Conservation (phyloP, 768 basidiomycete species). For the Pleurotus tuoliensis region DNA sequence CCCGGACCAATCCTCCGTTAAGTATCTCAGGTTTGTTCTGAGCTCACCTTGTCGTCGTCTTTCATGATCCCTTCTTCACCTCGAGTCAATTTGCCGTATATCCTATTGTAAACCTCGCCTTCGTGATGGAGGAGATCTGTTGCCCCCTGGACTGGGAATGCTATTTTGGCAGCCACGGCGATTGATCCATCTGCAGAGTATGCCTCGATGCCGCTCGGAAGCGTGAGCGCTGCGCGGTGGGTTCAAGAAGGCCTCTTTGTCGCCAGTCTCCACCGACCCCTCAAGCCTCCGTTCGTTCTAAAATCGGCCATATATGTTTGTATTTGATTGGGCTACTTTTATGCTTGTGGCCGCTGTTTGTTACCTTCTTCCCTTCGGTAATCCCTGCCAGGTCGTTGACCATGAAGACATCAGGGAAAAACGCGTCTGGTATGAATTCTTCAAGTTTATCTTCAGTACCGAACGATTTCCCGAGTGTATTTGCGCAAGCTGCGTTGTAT, state of each 20-base stretch:
- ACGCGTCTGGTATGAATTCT: conserved; percentile 1
- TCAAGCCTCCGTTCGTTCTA: too few relatives aligned
- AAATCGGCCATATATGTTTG: too few relatives aligned
- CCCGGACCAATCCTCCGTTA: too few relatives aligned
- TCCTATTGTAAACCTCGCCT: not conserved
- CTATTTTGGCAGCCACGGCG: too few relatives aligned
- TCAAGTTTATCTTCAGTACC: not conserved
- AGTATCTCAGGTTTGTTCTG: not conserved
- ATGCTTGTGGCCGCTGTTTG: not conserved
- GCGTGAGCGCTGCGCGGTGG: too few relatives aligned
- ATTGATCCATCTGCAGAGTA: too few relatives aligned
- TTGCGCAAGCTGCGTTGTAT: not conserved
- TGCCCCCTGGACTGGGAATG: not conserved
- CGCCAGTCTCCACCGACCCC: too few relatives aligned
- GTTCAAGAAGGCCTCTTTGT: too few relatives aligned
- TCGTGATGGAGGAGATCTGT: not conserved
- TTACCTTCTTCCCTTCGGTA: not conserved
- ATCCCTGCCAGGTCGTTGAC: conserved; percentile 2
- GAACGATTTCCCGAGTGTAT: not conserved
- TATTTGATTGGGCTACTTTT: not conserved
- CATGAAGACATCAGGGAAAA: conserved; percentile 1
- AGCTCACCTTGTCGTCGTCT: not conserved
- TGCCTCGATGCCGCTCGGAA: too few relatives aligned
- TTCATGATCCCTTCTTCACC: not conserved
- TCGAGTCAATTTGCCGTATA: not conserved